Percentiles rank a stretch among this genome's conserved stretches.
These are phyloP conservation scores for Bipolaris oryzae DNA, from an alignment of 2,329 filamentous ascomycete species.

Conservation along the genomic window DNA sequence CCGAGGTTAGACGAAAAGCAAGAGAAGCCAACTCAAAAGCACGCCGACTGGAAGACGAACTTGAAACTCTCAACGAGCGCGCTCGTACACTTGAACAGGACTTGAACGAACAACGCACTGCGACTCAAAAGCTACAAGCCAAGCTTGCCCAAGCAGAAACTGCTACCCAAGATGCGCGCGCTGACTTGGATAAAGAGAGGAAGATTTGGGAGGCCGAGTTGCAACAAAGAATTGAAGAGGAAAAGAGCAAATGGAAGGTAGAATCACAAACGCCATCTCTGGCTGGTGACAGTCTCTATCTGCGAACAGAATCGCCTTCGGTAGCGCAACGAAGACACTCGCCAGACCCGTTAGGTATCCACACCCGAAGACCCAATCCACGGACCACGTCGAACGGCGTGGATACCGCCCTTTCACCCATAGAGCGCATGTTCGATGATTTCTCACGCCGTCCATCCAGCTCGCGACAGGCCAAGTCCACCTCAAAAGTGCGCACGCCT, in stretches of 20 bases:
- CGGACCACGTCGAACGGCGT: conserved; percentile 39
- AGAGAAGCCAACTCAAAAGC: conserved; percentile 76
- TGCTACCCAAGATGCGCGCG: conserved; percentile 64
- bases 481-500: conserved; percentile 43
- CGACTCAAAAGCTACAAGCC: conserved; percentile 67
- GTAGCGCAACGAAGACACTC: conserved; percentile 51
- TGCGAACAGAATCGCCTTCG: conserved; percentile 48
- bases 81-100: conserved; percentile 70
- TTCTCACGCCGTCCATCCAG: conserved; percentile 45
- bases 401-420: conserved; percentile 42
- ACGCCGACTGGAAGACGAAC: conserved; percentile 78
- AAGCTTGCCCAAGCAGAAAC: conserved; percentile 69
- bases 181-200: conserved; percentile 64
- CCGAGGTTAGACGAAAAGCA: conserved; percentile 85
- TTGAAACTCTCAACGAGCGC: conserved; percentile 71
- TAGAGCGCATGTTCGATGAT: conserved; percentile 46
- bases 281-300: conserved; percentile 30
- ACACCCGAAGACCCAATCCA: conserved; percentile 32
- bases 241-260: conserved; percentile 64
- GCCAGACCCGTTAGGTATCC: conserved; percentile 43
- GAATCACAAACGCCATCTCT: conserved; percentile 48
- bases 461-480: conserved; percentile 40
- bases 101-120: conserved; percentile 63
- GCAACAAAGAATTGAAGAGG: conserved; percentile 67
- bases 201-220: conserved; percentile 63